Evolutionary conservation across 805 yeast species (phyloP).

Genomic region (Zygosaccharomyces siamensis): DNA sequence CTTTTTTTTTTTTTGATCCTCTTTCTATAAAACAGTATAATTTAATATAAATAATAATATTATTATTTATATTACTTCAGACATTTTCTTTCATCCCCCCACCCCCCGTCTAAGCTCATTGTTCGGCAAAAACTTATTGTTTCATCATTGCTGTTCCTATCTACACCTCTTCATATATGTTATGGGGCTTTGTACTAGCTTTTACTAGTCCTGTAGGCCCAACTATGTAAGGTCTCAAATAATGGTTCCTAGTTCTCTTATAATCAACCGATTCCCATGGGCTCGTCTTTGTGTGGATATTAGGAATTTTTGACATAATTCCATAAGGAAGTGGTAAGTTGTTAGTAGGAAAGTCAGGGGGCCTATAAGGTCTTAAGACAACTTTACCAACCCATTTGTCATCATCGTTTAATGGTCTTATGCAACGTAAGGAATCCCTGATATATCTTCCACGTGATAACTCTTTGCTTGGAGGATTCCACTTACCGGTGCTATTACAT

Average conservation of each 20-base stretch:
- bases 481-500: constrained; percentile 31
- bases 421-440: constrained; percentile 53
- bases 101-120: neutral
- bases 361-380: constrained; percentile 33
- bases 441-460: constrained; percentile 40
- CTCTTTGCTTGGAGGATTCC: constrained; percentile 44
- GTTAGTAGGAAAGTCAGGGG: constrained; percentile 25
- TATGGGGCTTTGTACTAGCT: constrained; percentile 13
- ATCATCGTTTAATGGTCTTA: constrained; percentile 47
- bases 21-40: neutral
- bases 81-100: neutral
- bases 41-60: neutral
- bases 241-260: constrained; percentile 26
- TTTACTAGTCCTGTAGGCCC: constrained; percentile 31
- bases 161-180: constrained; percentile 4
- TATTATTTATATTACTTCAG: neutral
- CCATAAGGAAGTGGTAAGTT: constrained; percentile 25
- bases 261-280: constrained; percentile 10
- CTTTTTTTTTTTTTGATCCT: neutral
- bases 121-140: neutral
- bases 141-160: neutral
- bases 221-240: constrained; percentile 25
- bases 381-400: constrained; percentile 51
- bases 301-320: constrained; percentile 5
- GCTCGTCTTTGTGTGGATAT: neutral